Conservation (phyloP, 177 flowering plant genomes). For the Telopea speciosissima region DNA sequence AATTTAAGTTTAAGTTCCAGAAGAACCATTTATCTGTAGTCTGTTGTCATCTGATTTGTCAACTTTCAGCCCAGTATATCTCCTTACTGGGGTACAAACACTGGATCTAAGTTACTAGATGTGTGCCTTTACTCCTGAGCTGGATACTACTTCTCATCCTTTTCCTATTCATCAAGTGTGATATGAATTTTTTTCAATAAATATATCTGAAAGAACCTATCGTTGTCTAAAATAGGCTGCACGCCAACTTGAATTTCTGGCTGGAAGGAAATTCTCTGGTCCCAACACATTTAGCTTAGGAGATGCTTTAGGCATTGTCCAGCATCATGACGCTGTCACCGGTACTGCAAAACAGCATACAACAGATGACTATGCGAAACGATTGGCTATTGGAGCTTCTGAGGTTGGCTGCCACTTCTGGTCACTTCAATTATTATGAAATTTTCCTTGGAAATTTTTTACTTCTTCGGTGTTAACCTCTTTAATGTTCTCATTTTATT, state of each 20-base stretch:
- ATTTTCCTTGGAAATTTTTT: not conserved
- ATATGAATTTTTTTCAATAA: not conserved
- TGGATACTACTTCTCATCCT: not conserved
- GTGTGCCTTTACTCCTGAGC: not conserved
- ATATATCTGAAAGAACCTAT: constrained; percentile 5
- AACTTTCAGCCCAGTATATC: not conserved
- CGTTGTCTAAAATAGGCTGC: constrained; percentile 53
- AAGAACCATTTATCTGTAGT: not conserved
- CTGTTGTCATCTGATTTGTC: not conserved
- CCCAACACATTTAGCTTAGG: constrained; percentile 55
- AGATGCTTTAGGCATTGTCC: constrained; percentile 82
- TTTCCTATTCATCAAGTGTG: constrained; percentile 1
- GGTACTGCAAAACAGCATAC: constrained; percentile 91
- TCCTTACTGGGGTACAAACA: not conserved
- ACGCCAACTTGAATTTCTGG: constrained; percentile 74
- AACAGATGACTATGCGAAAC: constrained; percentile 78
- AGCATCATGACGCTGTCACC: constrained; percentile 88
- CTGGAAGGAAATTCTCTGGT: constrained; percentile 50
- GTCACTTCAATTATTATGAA: not conserved
- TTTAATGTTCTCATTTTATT: not conserved
- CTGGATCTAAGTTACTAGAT: not conserved
- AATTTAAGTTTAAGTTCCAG: not conserved
- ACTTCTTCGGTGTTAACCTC: constrained; percentile 3
- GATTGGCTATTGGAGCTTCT: constrained; percentile 67
- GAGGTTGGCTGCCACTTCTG: constrained; percentile 39